phyloP scores from a whole-genome alignment of 2,329 filamentous ascomycete species.

The Laburnicola sp. region DNA sequence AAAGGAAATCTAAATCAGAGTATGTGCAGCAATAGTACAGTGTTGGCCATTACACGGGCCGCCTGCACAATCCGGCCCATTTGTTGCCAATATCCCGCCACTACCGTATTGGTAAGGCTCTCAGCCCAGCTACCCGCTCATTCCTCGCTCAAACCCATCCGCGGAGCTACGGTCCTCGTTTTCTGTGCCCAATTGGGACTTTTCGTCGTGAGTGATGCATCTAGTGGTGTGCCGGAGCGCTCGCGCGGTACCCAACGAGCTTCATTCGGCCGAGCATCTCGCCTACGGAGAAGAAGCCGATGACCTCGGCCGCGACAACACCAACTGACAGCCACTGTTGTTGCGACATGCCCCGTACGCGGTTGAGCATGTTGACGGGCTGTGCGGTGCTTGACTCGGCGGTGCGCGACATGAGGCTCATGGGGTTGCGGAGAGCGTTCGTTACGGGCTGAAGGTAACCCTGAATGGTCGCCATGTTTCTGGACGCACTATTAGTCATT shows the following conservation, averaged over 20 bases:
- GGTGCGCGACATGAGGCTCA: conserved; percentile 55
- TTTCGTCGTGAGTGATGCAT: conserved; percentile 14
- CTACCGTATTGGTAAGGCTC: neutral
- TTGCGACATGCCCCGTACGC: conserved; percentile 69
- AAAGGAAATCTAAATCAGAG: conserved; percentile 45
- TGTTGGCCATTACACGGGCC: conserved; percentile 27
- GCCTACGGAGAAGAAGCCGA: conserved; percentile 97
- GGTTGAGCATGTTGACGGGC: conserved; percentile 58
- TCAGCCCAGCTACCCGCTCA: neutral
- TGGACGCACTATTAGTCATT: conserved; percentile 47
- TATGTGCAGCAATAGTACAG: conserved; percentile 47
- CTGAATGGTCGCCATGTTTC: conserved; percentile 80
- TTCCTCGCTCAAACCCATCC: neutral
- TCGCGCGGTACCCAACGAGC: conserved; percentile 77
- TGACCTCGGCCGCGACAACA: conserved; percentile 79
- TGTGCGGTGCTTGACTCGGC: conserved; percentile 52
- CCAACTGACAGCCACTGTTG: conserved; percentile 72
- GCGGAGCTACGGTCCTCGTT: neutral
- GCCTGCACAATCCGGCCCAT: conserved; percentile 17
- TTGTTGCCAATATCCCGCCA: conserved; percentile 18
- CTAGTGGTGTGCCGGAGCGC: conserved; percentile 40
- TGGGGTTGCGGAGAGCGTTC: conserved; percentile 72
- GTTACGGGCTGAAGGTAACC: conserved; percentile 77
- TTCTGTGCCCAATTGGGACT: conserved; percentile 1
- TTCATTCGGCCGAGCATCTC: conserved; percentile 97